phyloP scores from a whole-genome alignment of 1,139 yeast genomes.

The Pichia sp. region DNA sequence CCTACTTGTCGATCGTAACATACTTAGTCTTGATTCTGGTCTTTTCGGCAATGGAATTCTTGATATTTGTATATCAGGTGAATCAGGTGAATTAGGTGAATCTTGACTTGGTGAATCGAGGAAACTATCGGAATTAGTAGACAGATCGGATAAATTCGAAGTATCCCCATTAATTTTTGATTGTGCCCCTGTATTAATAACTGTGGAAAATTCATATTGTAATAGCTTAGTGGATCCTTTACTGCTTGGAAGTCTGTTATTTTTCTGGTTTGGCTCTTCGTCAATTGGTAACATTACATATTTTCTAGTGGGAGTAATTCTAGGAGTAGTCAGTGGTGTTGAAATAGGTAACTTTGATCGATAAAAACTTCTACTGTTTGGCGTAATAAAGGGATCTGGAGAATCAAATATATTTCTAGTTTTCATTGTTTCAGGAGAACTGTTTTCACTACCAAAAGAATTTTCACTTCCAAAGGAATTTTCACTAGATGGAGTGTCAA shows the following conservation, averaged over 20 bases:
- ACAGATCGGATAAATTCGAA: neutral
- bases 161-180: neutral
- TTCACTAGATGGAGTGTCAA: conserved; percentile 4
- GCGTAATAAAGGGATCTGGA: conserved; percentile 29
- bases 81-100: neutral
- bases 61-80: conserved; percentile 10
- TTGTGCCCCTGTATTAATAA: conserved; percentile 4
- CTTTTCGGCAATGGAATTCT: conserved; percentile 26
- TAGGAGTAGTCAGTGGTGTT: conserved; percentile 17
- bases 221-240: conserved; percentile 5
- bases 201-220: conserved; percentile 10
- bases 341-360: conserved; percentile 9
- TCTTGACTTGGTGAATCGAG: neutral
- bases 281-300: conserved; percentile 9
- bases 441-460: conserved; percentile 6
- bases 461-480: conserved; percentile 4
- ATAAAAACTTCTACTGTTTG: conserved; percentile 18
- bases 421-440: conserved; percentile 14
- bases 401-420: conserved; percentile 16
- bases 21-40: conserved; percentile 20
- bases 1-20: conserved; percentile 16
- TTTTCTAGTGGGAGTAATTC: conserved; percentile 12
- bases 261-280: conserved; percentile 1
- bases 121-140: neutral
- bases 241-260: neutral